Evolutionary conservation across 768 basidiomycete genomes (phyloP).

Genomic region (Rhodotorula sphaerocarpa): DNA sequence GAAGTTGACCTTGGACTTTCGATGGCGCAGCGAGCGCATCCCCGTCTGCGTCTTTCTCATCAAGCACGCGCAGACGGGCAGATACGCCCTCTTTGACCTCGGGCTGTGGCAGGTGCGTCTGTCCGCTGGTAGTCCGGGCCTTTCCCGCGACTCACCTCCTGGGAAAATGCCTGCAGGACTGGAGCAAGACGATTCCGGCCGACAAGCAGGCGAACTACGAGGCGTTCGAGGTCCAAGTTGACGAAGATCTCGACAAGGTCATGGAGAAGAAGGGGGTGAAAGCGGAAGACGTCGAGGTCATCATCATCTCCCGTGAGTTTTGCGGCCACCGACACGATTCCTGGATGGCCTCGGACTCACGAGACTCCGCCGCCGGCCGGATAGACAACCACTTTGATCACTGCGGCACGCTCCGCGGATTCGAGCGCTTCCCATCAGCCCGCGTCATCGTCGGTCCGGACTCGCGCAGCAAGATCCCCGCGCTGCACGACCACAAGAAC

Average conservation of each 20-base stretch:
- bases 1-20: not conserved
- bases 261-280: slow-evolving; percentile 2
- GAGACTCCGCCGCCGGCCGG: no score
- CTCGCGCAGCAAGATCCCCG: not conserved
- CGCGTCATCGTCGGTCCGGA: slow-evolving; percentile 20
- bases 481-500: not conserved
- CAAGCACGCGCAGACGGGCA: slow-evolving; percentile 9
- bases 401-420: not conserved
- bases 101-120: not conserved
- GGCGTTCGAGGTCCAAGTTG: not conserved
- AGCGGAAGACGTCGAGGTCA: slow-evolving; percentile 2
- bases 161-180: not conserved
- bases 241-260: slow-evolving; percentile 7
- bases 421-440: slow-evolving; percentile 13
- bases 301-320: slow-evolving; percentile 19
- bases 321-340: not conserved
- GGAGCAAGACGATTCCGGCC: not conserved
- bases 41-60: slow-evolving; percentile 19
- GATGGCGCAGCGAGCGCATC: not conserved
- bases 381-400: slow-evolving; percentile 32
- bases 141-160: not conserved
- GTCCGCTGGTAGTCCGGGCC: no score
- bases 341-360: not conserved
- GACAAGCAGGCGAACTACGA: not conserved
- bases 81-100: slow-evolving; percentile 22